phyloP scores from a whole-genome alignment of 2,329 filamentous ascomycete species.

The Nigrospora osmanthi region DNA sequence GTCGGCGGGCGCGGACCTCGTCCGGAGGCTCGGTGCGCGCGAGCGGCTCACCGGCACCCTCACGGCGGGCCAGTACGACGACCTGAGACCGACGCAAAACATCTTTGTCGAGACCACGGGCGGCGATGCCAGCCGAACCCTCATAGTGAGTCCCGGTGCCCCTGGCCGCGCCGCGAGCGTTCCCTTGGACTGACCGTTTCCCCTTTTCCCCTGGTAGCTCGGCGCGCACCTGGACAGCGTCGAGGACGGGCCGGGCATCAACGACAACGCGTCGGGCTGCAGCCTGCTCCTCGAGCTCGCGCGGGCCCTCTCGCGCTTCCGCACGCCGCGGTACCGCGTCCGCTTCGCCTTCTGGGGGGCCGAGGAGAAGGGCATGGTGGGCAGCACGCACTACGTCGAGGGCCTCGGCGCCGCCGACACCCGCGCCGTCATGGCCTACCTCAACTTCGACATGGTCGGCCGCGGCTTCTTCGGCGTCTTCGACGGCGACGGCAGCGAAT shows the following conservation, averaged over 20 bases:
- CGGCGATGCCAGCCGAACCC: no score
- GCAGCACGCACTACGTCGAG: constrained; percentile 48
- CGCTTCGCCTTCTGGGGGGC: constrained; percentile 58
- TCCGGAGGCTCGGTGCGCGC: no score
- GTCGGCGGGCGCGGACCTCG: no score
- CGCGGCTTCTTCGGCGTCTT: constrained; percentile 21
- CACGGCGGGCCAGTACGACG: no score
- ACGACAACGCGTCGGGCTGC: constrained; percentile 56
- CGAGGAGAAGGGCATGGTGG: constrained; percentile 56
- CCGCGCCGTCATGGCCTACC: constrained; percentile 40
- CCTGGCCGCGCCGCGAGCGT: no score
- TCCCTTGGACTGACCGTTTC: no score
- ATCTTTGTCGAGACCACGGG: no score
- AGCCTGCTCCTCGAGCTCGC: constrained; percentile 53
- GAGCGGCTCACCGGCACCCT: no score
- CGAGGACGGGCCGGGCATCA: constrained; percentile 54
- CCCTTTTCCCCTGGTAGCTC: constrained; percentile 17
- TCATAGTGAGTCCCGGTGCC: no score
- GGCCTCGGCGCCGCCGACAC: constrained; percentile 20
- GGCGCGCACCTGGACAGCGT: constrained; percentile 57
- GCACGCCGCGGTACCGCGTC: constrained; percentile 50
- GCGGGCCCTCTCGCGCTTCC: constrained; percentile 47
- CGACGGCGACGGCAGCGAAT: constrained; percentile 48
- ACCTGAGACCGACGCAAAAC: no score
- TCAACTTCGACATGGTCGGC: constrained; percentile 58